Evolutionary conservation across 2,329 filamentous ascomycete genomes (phyloP).

Genomic region (Fusarium sp.): DNA sequence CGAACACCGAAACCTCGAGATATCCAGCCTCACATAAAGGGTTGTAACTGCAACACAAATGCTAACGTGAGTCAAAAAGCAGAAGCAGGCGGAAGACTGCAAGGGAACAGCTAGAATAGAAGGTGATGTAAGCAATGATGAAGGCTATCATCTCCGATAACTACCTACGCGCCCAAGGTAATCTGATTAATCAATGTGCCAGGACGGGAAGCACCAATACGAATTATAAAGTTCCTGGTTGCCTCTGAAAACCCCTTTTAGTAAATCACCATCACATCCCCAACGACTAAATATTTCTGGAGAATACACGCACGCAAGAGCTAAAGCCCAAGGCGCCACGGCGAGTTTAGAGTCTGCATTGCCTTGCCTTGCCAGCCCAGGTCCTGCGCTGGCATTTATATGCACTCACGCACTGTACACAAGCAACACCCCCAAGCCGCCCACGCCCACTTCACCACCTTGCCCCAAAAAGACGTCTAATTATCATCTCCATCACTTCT

Average conservation of each 20-base stretch:
- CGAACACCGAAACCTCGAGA: conserved; percentile 18
- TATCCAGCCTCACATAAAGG: conserved; percentile 8
- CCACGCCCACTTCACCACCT: conserved; percentile 46
- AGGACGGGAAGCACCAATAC: conserved; percentile 3
- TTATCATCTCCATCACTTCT: conserved; percentile 45
- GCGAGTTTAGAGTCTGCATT: conserved; percentile 9
- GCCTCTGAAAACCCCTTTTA: conserved; percentile 14
- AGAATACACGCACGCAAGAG: not conserved
- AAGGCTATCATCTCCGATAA: conserved; percentile 10
- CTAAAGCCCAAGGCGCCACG: conserved; percentile 1
- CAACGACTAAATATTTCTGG: too few species aligned
- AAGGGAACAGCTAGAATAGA: conserved; percentile 11
- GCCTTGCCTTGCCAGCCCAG: not conserved
- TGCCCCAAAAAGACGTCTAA: conserved; percentile 46
- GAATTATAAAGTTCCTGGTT: not conserved
- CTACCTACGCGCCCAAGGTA: not conserved
- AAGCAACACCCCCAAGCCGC: conserved; percentile 27
- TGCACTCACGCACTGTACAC: conserved; percentile 43
- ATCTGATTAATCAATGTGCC: conserved; percentile 10
- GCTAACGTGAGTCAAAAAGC: conserved; percentile 10
- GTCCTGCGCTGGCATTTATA: conserved; percentile 3
- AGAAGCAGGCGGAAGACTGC: conserved; percentile 3
- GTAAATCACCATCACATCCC: not conserved
- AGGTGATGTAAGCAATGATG: conserved; percentile 33
- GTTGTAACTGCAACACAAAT: conserved; percentile 10